These are phyloP conservation scores for Paramecium biaurelia DNA, from an alignment of 73 alveolate species.

Conservation along the genomic window DNA sequence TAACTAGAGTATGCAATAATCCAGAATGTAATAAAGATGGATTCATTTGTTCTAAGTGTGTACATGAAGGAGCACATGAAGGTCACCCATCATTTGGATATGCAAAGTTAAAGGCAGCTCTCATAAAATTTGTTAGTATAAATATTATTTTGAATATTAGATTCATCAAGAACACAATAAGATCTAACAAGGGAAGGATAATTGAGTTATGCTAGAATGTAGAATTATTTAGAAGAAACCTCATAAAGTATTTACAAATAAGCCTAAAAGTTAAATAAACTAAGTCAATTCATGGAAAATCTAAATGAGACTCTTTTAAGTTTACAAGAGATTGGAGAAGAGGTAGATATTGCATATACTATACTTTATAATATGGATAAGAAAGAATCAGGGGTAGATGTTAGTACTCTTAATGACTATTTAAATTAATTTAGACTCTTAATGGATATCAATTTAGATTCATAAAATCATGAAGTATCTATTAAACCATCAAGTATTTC, in stretches of 20 bases:
- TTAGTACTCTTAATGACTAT: not conserved
- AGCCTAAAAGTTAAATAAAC: not conserved
- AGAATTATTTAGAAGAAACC: conserved; percentile 29
- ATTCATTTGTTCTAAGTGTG: conserved; percentile 20
- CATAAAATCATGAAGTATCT: not conserved
- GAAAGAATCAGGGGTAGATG: not conserved
- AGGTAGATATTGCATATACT: conserved; percentile 34
- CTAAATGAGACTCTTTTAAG: conserved; percentile 30
- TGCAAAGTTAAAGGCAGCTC: not conserved
- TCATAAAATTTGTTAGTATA: conserved; percentile 3
- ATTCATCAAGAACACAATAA: conserved; percentile 27
- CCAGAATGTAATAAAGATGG: conserved; percentile 28
- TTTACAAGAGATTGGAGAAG: conserved; percentile 37
- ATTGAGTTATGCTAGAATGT: conserved; percentile 52
- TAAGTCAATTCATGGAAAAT: conserved; percentile 17
- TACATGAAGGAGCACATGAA: conserved; percentile 36
- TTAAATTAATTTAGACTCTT: not conserved
- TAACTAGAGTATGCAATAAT: conserved; percentile 23
- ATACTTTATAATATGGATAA: not conserved
- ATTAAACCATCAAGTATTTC: conserved; percentile 4
- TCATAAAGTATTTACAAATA: conserved; percentile 21
- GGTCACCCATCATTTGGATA: conserved; percentile 17
- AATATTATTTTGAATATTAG: not conserved
- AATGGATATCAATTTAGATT: not conserved
- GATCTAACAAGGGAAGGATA: conserved; percentile 42